A percentile compares a stretch with the other conserved stretches of the same genome.
Evolutionary conservation across 495 filamentous ascomycete genomes (phyloP).

Genomic region (Neurospora sp.): DNA sequence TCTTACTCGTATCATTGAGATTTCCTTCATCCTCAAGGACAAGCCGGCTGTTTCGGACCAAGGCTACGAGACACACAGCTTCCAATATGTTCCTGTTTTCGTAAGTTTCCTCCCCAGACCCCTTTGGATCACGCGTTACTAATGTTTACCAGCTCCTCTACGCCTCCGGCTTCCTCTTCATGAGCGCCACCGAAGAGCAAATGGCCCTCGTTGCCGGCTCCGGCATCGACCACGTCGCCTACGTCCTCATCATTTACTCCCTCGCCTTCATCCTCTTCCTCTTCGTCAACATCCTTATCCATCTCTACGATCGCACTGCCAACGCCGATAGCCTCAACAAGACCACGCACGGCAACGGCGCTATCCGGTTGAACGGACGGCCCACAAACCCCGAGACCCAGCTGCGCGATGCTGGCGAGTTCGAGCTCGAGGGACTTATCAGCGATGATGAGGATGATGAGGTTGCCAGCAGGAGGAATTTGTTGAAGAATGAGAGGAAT

Average conservation of each 20-base stretch:
- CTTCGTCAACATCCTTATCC: conserved; percentile 72
- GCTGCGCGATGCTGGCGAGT: conserved; percentile 70
- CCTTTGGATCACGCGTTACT: background rate
- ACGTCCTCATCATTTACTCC: conserved; percentile 83
- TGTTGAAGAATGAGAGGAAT: conserved; percentile 23
- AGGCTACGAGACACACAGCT: conserved; percentile 59
- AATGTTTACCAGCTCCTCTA: conserved; percentile 59
- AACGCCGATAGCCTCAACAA: conserved; percentile 15
- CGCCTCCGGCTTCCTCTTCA: conserved; percentile 92
- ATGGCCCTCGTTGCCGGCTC: conserved; percentile 64
- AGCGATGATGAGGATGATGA: conserved; percentile 65
- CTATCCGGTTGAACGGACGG: conserved; percentile 40
- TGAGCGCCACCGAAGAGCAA: conserved; percentile 95
- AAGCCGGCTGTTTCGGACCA: conserved; percentile 46
- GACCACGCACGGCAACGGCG: conserved; percentile 10
- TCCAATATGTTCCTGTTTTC: conserved; percentile 86
- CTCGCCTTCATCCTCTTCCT: conserved; percentile 85
- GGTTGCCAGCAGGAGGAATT: conserved; percentile 25
- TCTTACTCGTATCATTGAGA: conserved; percentile 74
- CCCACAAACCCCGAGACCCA: conserved; percentile 41
- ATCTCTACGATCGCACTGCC: conserved; percentile 59
- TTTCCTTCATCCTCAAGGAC: conserved; percentile 78
- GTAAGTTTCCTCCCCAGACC: conserved; percentile 42
- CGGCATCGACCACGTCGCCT: conserved; percentile 78
- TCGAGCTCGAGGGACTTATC: conserved; percentile 83